Evolutionary conservation across 495 filamentous ascomycete genomes (phyloP).

Genomic region (Aspergillus sparsus): DNA sequence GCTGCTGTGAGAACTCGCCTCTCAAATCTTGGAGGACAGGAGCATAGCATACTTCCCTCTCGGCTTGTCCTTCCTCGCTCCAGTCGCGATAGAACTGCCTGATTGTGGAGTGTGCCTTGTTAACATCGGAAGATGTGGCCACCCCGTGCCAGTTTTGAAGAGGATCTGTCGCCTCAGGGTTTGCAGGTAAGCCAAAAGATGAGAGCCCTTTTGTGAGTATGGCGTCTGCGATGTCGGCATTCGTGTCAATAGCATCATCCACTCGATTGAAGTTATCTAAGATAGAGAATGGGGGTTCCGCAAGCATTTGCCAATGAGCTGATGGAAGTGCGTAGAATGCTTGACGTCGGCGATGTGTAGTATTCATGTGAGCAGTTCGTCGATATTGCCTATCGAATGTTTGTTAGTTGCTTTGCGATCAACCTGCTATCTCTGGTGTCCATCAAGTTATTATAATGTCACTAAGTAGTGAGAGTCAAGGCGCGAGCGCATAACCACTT

Average conservation of each 20-base stretch:
- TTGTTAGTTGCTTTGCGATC: slow-evolving; percentile 1
- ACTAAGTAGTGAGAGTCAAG: too few species aligned
- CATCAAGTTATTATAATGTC: too few species aligned
- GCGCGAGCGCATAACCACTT: too few species aligned
- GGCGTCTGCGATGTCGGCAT: slow-evolving; percentile 76
- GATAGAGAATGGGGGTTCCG: slow-evolving; percentile 77
- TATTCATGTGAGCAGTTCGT: slow-evolving; percentile 76
- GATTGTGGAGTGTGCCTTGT: slow-evolving; percentile 88
- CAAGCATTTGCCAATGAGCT: slow-evolving; percentile 76
- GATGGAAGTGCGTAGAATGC: slow-evolving; percentile 89
- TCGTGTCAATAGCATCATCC: slow-evolving; percentile 85
- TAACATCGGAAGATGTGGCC: slow-evolving; percentile 70
- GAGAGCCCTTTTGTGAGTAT: slow-evolving; percentile 69
- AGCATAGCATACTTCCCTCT: slow-evolving; percentile 73
- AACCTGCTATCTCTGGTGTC: too few species aligned
- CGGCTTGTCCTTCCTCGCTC: slow-evolving; percentile 72
- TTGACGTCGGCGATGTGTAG: slow-evolving; percentile 84
- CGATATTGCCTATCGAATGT: slow-evolving; percentile 70
- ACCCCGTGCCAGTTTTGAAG: slow-evolving; percentile 61
- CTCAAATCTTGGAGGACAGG: slow-evolving; percentile 67
- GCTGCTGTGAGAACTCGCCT: slow-evolving; percentile 48
- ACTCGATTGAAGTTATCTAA: slow-evolving; percentile 72
- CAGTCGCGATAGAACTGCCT: slow-evolving; percentile 96
- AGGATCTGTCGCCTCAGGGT: slow-evolving; percentile 35
- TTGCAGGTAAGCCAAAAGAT: slow-evolving; percentile 57